Percentiles rank a stretch among this genome's conserved stretches.
These are phyloP conservation scores for Fagopyrum homotropicum DNA, from an alignment of 148 eudicot genomes.

Conservation along the genomic window DNA sequence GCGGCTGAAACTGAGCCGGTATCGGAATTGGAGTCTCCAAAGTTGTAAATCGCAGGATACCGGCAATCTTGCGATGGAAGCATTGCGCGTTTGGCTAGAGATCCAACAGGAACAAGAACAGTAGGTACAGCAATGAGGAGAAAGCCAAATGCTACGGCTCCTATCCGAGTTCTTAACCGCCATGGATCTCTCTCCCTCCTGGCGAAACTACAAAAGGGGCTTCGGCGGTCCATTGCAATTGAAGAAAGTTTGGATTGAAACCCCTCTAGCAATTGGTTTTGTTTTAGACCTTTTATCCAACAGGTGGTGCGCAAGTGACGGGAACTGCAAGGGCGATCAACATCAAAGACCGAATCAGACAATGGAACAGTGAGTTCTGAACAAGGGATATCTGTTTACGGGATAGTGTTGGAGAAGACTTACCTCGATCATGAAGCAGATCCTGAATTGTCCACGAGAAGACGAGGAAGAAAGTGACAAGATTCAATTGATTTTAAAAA, in stretches of 20 bases:
- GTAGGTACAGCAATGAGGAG: constrained; percentile 21
- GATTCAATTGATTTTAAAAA: constrained; percentile 6
- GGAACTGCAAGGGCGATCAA: constrained; percentile 3
- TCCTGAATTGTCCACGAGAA: not conserved
- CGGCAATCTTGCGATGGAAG: constrained; percentile 23
- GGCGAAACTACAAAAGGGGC: constrained; percentile 15
- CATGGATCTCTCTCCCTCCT: constrained; percentile 15
- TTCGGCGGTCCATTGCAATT: constrained; percentile 19
- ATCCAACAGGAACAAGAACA: constrained; percentile 17
- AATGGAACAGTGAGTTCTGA: constrained; percentile 6
- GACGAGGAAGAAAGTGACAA: constrained; percentile 7
- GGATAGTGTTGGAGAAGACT: not conserved
- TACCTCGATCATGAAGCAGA: constrained; percentile 11
- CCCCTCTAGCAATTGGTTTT: not conserved
- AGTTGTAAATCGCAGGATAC: constrained; percentile 78
- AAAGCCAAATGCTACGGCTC: constrained; percentile 22
- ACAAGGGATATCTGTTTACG: not conserved
- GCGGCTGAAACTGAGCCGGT: constrained; percentile 86
- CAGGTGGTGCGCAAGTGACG: not conserved
- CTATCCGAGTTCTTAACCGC: constrained; percentile 21
- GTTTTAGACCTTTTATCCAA: constrained; percentile 7
- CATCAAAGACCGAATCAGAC: not conserved
- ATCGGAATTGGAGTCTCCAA: constrained; percentile 91
- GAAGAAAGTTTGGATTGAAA: not conserved
- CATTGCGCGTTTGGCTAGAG: constrained; percentile 11